Conservation (phyloP, 495 filamentous ascomycete genomes). For the Tuber calosporum region DNA sequence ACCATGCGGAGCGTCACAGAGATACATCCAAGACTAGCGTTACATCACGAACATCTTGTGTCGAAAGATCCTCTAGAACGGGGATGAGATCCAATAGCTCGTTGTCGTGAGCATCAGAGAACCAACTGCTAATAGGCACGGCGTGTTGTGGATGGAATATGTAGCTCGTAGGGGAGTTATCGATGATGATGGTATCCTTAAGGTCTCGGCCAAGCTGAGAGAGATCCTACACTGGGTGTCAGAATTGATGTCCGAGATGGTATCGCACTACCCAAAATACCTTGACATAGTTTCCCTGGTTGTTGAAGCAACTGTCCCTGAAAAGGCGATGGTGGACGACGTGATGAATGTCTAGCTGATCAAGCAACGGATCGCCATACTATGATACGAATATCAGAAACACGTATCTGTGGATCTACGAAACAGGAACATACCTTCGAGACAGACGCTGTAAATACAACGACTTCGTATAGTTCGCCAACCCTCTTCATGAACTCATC, state of each 20-base stretch:
- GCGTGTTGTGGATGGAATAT: constrained; percentile 99
- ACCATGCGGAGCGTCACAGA: constrained; percentile 51
- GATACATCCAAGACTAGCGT: constrained; percentile 95
- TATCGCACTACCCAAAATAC: constrained; percentile 43
- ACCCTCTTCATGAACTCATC: constrained; percentile 99
- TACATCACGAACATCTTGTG: constrained; percentile 81
- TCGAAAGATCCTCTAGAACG: constrained; percentile 93
- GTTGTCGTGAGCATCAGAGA: constrained; percentile 99
- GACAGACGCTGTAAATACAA: constrained; percentile 97
- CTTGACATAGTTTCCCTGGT: constrained; percentile 99
- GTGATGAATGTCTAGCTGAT: constrained; percentile 94
- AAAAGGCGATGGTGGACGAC: constrained; percentile 96
- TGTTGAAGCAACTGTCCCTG: constrained; percentile 97
- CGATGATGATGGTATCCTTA: constrained; percentile 97
- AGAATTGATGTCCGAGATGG: constrained; percentile 12
- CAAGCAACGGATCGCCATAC: constrained; percentile 94
- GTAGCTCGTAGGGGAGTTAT: constrained; percentile 98
- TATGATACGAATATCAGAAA: constrained; percentile 42
- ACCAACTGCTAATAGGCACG: constrained; percentile 99
- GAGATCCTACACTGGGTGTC: constrained; percentile 57
- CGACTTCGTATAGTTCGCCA: constrained; percentile 94
- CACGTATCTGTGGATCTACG: not conserved
- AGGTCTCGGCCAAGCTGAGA: constrained; percentile 95
- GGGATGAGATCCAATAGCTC: constrained; percentile 97
- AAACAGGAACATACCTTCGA: constrained; percentile 64